phyloP scores from a whole-genome alignment of 176 grass and related monocot species.

The Cocos nucifera region DNA sequence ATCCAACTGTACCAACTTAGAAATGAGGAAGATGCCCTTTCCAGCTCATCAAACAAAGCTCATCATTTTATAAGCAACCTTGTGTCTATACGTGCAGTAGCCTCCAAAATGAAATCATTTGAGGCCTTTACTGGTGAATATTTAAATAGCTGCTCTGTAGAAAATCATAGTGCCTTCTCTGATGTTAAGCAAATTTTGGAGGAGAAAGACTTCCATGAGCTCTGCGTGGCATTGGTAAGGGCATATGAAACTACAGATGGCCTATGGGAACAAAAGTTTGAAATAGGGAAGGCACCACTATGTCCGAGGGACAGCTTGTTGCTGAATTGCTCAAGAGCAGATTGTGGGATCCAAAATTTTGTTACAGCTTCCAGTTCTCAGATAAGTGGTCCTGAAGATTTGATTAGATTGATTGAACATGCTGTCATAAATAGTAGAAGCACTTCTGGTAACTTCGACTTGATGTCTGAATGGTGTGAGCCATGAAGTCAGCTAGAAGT shows the following conservation, averaged over 20 bases:
- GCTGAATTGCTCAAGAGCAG: slow-evolving; percentile 26
- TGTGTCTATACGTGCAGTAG: slow-evolving; percentile 46
- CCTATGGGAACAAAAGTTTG: neutral
- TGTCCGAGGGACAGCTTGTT: slow-evolving; percentile 29
- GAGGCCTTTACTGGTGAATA: slow-evolving; percentile 55
- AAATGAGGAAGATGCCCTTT: slow-evolving; percentile 21
- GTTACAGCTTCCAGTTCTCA: slow-evolving; percentile 23
- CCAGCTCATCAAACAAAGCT: slow-evolving; percentile 19
- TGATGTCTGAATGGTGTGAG: slow-evolving; percentile 2
- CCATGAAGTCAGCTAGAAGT: neutral
- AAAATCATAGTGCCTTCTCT: slow-evolving; percentile 68
- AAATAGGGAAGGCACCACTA: slow-evolving; percentile 8
- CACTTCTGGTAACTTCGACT: neutral
- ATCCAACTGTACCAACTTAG: slow-evolving; percentile 49
- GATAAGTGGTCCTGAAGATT: slow-evolving; percentile 51
- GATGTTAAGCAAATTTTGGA: slow-evolving; percentile 56
- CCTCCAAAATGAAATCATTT: slow-evolving; percentile 48
- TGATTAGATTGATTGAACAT: slow-evolving; percentile 41
- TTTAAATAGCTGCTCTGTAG: slow-evolving; percentile 44
- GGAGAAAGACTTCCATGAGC: slow-evolving; percentile 57
- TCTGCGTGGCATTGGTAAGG: slow-evolving; percentile 31
- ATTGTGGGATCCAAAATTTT: slow-evolving; percentile 32
- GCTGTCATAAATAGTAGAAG: slow-evolving; percentile 11
- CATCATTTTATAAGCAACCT: slow-evolving; percentile 53
- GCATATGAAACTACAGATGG: slow-evolving; percentile 35